phyloP scores from a whole-genome alignment of 1,139 yeast species.

The Yamadazyma dushanensis region DNA sequence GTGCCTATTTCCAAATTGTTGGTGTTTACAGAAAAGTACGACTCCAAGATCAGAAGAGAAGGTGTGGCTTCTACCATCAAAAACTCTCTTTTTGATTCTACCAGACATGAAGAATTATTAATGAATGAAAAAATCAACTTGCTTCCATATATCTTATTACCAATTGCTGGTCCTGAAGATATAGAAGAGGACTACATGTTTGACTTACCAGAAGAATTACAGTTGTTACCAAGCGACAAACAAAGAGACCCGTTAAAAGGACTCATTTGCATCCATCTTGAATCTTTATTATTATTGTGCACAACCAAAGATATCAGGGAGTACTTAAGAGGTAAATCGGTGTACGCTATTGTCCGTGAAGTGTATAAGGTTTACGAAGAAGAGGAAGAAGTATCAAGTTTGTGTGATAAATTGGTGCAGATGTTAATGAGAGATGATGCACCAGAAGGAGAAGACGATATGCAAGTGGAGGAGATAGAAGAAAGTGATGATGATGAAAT shows the following conservation, averaged over 20 bases:
- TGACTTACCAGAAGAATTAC: constrained; percentile 86
- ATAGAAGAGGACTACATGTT: constrained; percentile 83
- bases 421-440: constrained; percentile 91
- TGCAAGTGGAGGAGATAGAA: constrained; percentile 22
- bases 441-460: constrained; percentile 27
- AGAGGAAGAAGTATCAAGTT: constrained; percentile 64
- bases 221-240: constrained; percentile 75
- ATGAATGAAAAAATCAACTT: constrained; percentile 66
- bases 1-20: constrained; percentile 78
- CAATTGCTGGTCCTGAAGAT: constrained; percentile 81
- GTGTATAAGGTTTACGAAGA: constrained; percentile 64
- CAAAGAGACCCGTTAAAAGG: constrained; percentile 69
- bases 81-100: constrained; percentile 80
- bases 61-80: constrained; percentile 94
- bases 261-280: constrained; percentile 70
- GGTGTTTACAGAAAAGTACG: constrained; percentile 81
- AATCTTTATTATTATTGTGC: constrained; percentile 73
- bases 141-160: constrained; percentile 78
- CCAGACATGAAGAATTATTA: constrained; percentile 61
- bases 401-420: constrained; percentile 76
- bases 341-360: constrained; percentile 82
- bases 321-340: constrained; percentile 70
- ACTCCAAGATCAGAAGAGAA: constrained; percentile 77
- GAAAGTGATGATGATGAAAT: constrained; percentile 43
- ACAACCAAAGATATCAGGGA: constrained; percentile 75